Evolutionary conservation across 257 asterid genomes (phyloP), one percentile per base, ranked within the genome.

Genomic region (Solanum boliviense): DNA sequence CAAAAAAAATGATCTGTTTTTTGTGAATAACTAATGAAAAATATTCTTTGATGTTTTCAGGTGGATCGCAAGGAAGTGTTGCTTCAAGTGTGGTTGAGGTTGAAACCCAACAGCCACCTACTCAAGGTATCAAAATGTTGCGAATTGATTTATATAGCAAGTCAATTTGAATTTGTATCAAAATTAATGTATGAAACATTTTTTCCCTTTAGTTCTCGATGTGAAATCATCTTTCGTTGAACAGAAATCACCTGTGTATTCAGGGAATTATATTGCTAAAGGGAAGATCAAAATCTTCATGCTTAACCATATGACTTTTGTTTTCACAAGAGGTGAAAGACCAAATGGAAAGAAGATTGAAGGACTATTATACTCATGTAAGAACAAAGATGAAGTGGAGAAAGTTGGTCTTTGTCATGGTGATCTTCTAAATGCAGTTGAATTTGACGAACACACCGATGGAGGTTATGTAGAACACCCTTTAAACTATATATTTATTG

Each of bases 401-500:
- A 95, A 93, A 21, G 89, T 96, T 15, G 93, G 97, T 34, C 96
- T 93, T 23, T 95, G 98, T 89, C 99, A 96, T 83, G 98, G 98
- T 73, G 46, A 23, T 68, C 91, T 93, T 60, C 90, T 94, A 9
- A 90, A 98, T 2, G 96, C 96, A 1, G 94, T 94, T 3, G 96
- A 95, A 84, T 96, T 96, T 83, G 88, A 92, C 25, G 89, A 88
- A 91, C 98, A 94, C 39, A 96, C 93, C 0, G 98, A 98, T 0
- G 96, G 98, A 5, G 92, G 86, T 1, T 93, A 92, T 12, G 96
- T 94, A 3, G 93, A 89, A 62, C 88, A 96, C 92, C 98, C 98
- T 1, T 67, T 95, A 90, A 94, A 89, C 92, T 95, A 94, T 74
- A 96, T 95, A 15, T 92, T 91, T 25, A 94, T 95, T 25, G 92